phyloP scores from a whole-genome alignment of 2,329 filamentous ascomycete species.

The Elsinoe australis region DNA sequence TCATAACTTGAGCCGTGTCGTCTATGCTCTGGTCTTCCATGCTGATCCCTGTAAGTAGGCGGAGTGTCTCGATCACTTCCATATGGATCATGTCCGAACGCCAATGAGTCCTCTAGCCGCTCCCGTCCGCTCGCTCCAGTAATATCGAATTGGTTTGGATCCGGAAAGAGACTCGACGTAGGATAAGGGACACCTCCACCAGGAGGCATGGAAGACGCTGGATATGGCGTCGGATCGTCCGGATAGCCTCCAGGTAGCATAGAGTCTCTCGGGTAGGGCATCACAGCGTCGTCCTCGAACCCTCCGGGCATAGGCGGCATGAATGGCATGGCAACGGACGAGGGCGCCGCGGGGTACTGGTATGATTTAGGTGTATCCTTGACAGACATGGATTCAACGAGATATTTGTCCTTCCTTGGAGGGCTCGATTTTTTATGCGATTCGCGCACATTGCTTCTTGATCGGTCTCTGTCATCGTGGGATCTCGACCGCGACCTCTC shows the following conservation, averaged over 20 bases:
- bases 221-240: not conserved
- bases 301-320: conserved; percentile 13
- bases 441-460: conserved; percentile 11
- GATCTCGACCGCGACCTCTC: conserved; percentile 13
- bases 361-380: not conserved
- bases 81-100: conserved; percentile 10
- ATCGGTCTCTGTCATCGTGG: conserved; percentile 6
- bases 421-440: conserved; percentile 8
- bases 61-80: not conserved
- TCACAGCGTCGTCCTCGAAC: not conserved
- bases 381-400: not conserved
- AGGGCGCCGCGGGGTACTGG: not conserved
- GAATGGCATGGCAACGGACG: conserved; percentile 2
- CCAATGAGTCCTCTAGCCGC: conserved; percentile 13
- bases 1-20: not conserved
- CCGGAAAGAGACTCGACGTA: conserved; percentile 13
- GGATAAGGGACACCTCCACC: conserved; percentile 9
- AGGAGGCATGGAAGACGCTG: conserved; percentile 3
- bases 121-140: conserved; percentile 7
- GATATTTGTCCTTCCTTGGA: conserved; percentile 3
- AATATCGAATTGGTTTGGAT: conserved; percentile 14
- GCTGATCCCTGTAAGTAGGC: not conserved
- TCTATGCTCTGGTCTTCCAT: not conserved
- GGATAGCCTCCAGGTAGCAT: conserved; percentile 8
- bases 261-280: conserved; percentile 10